phyloP scores from a whole-genome alignment of 1,284 basidiomycete genomes.

The Cutaneotrichosporon spelunceum region DNA sequence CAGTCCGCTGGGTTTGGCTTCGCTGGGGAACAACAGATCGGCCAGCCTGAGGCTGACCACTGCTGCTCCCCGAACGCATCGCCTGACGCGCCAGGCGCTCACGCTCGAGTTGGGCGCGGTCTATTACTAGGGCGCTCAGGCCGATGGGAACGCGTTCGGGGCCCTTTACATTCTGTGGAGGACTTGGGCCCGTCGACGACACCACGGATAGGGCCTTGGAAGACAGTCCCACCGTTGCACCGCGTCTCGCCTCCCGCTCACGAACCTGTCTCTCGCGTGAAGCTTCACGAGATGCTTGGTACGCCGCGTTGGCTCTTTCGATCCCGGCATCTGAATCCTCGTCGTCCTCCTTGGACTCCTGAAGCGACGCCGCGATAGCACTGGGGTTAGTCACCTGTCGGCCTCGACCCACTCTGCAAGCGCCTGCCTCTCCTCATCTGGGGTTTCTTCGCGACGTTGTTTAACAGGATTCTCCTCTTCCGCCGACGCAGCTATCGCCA shows the following conservation, averaged over 20 bases:
- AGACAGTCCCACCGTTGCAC: background rate
- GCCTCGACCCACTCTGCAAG: conserved; percentile 36
- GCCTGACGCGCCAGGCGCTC: conserved; percentile 45
- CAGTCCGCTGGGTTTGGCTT: background rate
- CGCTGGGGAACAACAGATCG: background rate
- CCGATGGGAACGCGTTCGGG: background rate
- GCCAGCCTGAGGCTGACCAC: background rate
- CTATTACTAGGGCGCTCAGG: conserved; percentile 26
- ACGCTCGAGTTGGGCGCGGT: conserved; percentile 45
- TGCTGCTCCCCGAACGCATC: conserved; percentile 15
- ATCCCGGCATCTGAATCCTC: conserved; percentile 23
- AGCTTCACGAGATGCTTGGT: conserved; percentile 22
- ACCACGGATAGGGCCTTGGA: conserved; percentile 5
- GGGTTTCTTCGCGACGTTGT: conserved; percentile 34
- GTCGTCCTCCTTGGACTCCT: conserved; percentile 4
- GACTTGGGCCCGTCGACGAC: background rate
- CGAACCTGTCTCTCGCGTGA: conserved; percentile 18
- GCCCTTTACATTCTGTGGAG: background rate
- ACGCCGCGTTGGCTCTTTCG: conserved; percentile 23
- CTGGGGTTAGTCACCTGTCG: conserved; percentile 19
- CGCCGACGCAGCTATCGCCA: conserved; percentile 24
- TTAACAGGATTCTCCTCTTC: conserved; percentile 34
- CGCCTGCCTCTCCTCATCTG: conserved; percentile 41
- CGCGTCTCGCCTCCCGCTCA: conserved; percentile 11
- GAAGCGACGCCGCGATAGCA: conserved; percentile 37